phyloP scores from a whole-genome alignment of 179 eudicot species.

The Heliamphora pulchella region DNA sequence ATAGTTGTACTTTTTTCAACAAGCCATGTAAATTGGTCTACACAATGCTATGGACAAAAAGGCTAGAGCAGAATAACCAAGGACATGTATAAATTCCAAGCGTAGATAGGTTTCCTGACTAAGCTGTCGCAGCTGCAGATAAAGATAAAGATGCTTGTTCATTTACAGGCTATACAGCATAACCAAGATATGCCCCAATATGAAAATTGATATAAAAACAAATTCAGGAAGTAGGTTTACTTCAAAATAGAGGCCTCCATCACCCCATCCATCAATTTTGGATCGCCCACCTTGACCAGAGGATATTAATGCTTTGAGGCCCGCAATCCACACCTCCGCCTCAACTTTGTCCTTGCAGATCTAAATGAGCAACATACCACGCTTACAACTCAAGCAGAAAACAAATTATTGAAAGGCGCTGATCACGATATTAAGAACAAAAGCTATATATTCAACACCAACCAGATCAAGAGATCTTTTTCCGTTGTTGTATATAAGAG shows the following conservation, averaged over 20 bases:
- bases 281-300: conserved; percentile 80
- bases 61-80: background rate
- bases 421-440: background rate
- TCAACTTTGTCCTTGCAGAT: conserved; percentile 97
- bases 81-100: background rate
- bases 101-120: background rate
- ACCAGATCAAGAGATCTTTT: conserved; percentile 95
- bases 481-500: conserved; percentile 84
- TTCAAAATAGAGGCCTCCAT: conserved; percentile 68
- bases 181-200: background rate
- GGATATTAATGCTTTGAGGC: conserved; percentile 70
- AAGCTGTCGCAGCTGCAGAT: background rate
- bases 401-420: background rate
- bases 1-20: background rate
- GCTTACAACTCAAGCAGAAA: background rate
- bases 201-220: background rate
- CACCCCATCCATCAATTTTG: conserved; percentile 90
- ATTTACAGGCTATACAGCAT: background rate
- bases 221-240: conserved; percentile 30
- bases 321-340: conserved; percentile 94
- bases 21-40: background rate
- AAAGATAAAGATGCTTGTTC: background rate
- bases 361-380: conserved; percentile 28
- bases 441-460: conserved; percentile 24
- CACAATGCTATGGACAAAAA: background rate